Conservation (phyloP, 148 eudicot genomes). For the Cornus florida region DNA sequence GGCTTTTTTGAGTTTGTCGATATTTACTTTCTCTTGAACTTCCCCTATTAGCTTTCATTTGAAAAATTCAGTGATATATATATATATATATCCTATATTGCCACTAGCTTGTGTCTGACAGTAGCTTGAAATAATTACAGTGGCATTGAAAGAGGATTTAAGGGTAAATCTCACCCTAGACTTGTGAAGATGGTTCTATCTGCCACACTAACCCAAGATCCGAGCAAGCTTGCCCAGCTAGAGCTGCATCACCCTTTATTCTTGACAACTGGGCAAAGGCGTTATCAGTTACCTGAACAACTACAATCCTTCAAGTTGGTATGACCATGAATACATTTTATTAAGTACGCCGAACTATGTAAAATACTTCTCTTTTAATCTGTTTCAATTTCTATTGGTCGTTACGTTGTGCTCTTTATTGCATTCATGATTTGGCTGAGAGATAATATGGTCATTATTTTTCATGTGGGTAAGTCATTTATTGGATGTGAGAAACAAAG, state of each 20-base stretch:
- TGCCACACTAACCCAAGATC: conserved; percentile 93
- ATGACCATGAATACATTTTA: conserved; percentile 1
- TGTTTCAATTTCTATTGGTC: neutral
- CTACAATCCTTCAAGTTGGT: conserved; percentile 80
- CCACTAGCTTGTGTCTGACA: conserved; percentile 3
- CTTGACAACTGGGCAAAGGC: conserved; percentile 68
- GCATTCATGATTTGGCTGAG: neutral
- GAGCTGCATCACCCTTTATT: conserved; percentile 89
- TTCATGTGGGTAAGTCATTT: neutral
- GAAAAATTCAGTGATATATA: neutral
- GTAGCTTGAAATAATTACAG: conserved; percentile 44
- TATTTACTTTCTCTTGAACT: conserved; percentile 5
- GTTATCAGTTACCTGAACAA: conserved; percentile 78
- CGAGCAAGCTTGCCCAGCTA: conserved; percentile 87
- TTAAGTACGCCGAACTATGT: neutral
- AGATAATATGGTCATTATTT: neutral
- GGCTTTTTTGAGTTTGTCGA: neutral
- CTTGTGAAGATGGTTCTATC: conserved; percentile 91
- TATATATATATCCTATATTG: conserved; percentile 8
- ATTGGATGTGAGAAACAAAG: neutral
- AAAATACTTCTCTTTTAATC: neutral
- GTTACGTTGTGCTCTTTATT: neutral
- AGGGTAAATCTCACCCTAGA: conserved; percentile 72
- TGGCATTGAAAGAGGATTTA: conserved; percentile 84
- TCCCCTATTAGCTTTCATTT: neutral